Evolutionary conservation across 768 basidiomycete genomes (phyloP), one percentile per base, ranked within the genome.

Genomic region (Boletellus ananas): DNA sequence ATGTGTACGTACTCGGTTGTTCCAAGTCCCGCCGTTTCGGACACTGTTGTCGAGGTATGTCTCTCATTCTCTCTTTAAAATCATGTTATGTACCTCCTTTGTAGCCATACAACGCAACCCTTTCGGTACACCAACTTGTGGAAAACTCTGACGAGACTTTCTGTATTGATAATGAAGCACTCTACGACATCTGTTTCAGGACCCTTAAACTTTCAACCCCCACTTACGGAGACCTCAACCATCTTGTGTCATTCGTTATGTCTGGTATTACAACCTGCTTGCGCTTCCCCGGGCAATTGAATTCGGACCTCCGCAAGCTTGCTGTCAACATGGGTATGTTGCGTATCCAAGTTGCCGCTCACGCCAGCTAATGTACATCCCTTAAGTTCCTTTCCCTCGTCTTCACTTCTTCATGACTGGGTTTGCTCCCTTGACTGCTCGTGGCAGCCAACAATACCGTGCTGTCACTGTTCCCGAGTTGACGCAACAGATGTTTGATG

Each of bases 1-100:
- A 97, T 98, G 95, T 93, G 91, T 71, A 98, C 96, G 54, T 99
- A 95, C 79, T 98, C 96, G 49, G 95, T 99, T 63, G 91, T 98
- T 14, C 95, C 95, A 27, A 87, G 85, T 72, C 94, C 95, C 49
- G 95, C 95, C 71, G 94, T 97, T 46, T 98, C 94, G 12, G 96
- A 98, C 69, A 98, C 96, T 50, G 96, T 99, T 61, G 94, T 97
- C 58, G 95, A 98, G 77, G 87, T 87, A 58, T 14, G 68, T 62
- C 50, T 11, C 34, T 50, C 29, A 3, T 1, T 18, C 20, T 20
- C 12, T 12, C 14, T 49, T 8, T 48, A 17, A 27, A 41, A 16
- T 49, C 23, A 37, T 48, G n/a, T 0, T 1, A 9, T 31, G 50
- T 35, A 61, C 29, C 2, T n/a, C 41, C 14, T 43, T 35, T 46